Evolutionary conservation across 2,329 filamentous ascomycete species (phyloP).

Genomic region (Dothiorella sarmentorum): DNA sequence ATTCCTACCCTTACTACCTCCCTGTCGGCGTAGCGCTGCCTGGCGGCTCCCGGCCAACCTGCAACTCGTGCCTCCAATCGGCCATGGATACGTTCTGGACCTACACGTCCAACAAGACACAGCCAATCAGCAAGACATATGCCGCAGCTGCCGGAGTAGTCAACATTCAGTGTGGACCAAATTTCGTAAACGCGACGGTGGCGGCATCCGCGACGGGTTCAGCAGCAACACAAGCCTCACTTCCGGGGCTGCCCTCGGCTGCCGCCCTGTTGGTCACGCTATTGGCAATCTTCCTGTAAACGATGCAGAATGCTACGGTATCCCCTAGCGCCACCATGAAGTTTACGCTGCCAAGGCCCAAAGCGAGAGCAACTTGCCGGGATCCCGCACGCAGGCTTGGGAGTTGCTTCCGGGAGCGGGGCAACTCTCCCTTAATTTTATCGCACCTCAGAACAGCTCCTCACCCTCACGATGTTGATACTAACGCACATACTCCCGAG

Average conservation of each 20-base stretch:
- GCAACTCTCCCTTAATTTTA: conserved; percentile 11
- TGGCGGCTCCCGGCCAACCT: conserved; percentile 64
- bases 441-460: conserved; percentile 3
- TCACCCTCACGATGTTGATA: conserved; percentile 7
- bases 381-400: background rate
- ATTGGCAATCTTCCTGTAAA: conserved; percentile 1
- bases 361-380: conserved; percentile 4
- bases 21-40: conserved; percentile 73
- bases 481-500: background rate
- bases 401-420: conserved; percentile 2
- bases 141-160: conserved; percentile 67
- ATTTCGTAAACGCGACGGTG: conserved; percentile 53
- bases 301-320: background rate
- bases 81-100: conserved; percentile 79
- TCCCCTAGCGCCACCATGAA: background rate
- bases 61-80: conserved; percentile 69
- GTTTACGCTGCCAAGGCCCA: background rate
- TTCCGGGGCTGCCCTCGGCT: conserved; percentile 2
- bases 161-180: conserved; percentile 59
- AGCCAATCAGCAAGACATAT: conserved; percentile 69
- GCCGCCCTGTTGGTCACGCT: conserved; percentile 8
- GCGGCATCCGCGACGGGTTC: conserved; percentile 30
- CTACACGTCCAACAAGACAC: conserved; percentile 62
- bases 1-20: conserved; percentile 81
- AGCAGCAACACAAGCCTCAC: background rate